Base-by-base conservation (phyloP, 2,329 filamentous ascomycete genomes). In the Cladophialophora carrionii region DNA sequence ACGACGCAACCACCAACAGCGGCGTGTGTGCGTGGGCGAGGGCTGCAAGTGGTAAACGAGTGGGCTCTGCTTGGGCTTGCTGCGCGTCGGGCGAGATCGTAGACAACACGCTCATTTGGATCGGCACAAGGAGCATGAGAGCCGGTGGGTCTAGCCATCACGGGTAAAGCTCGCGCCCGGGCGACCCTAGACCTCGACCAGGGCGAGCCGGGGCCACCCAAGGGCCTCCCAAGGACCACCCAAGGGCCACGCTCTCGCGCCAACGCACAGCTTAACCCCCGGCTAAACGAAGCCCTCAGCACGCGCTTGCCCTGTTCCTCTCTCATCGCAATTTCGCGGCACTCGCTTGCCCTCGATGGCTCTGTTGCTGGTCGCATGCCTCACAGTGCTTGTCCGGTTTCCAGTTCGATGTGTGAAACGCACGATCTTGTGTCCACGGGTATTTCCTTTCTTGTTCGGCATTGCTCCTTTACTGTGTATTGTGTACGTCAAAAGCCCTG, bases 271-370 rank as follows among this genome's bases (percentile, higher is more conserved):
- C 31, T 52, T 52, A 60, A 49, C 8, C 3, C 56, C 56, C 56
- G 41, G 41, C 56, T 49, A 58, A 58, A n/a, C 7, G 17, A 31
- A 58, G 48, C 48, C 48, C 29, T 7, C 52, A 54, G 7, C 8
- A 24, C n/a, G 57, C 57, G 46, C 63, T 65, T 66, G 37, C 46
- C 63, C 66, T 62, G 63, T 68, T 68, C 63, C 66, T 68, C 57
- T 63, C 66, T 48, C n/a, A 48, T 53, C 56, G 55, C 66, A 68
- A 68, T 68, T 58, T 68, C 63, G 53, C 60, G 14, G 55, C 32
- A 51, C 53, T 67, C 63, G 63, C 57, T 65, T 68, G 56, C n/a
- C 26, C 57, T 41, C 57, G 32, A 48, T 20, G 17, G 34, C 49
- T 57, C 60, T 59, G 53, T 52, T 58, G 57, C n/a, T 55, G 51